Evolutionary conservation across 2,329 filamentous ascomycete species (phyloP), one percentile per base, ranked within the genome.

Genomic region (Onygenales sp.): DNA sequence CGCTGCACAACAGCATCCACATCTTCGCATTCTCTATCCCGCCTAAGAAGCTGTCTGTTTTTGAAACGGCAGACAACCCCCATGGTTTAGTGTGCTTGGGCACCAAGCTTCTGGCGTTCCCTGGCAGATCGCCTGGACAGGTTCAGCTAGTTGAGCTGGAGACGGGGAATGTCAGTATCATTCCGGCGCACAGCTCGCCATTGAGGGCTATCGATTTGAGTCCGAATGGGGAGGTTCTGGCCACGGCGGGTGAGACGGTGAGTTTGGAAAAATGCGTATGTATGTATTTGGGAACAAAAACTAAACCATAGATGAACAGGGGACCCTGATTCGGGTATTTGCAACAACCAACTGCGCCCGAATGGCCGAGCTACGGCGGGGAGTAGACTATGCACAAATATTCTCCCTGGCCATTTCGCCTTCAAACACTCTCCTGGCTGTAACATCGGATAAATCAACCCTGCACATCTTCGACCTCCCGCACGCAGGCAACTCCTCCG

Each of bases 401-500:
- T 95, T 88, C 71, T 92, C 88, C 2, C 77, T 98, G 9, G 85
- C 86, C 9, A 93, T 98, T 67, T 94, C 88, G 17, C 91, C 91
- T 0, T 84, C 84, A 0, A 87, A 86, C 50, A 81, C 79, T 43
- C 80, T 90, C 65, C 78, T 97, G 9, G 93, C 93, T 31, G 92
- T 90, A 57, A 97, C 92, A 1, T 96, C 91, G 1, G 93, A 98
- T 75, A 98, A 97, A 71, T 91, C 88, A 5, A 98, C 91, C 0
- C 77, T 98, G 9, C 93, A 98, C 70, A 80, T 98, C 39, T 98
- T 96, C 65, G 90, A 97, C 64, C 78, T 96, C 1, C 85, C 86
- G 49, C 67, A 70, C 51, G 70, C 71, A 37, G 63, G 58, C 34
- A 67, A 65, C 36, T 54, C 61, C 37, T 59, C 61, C 3, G 57